These are phyloP conservation scores for Candida schatavii DNA, from an alignment of 805 yeast species.

Conservation along the genomic window DNA sequence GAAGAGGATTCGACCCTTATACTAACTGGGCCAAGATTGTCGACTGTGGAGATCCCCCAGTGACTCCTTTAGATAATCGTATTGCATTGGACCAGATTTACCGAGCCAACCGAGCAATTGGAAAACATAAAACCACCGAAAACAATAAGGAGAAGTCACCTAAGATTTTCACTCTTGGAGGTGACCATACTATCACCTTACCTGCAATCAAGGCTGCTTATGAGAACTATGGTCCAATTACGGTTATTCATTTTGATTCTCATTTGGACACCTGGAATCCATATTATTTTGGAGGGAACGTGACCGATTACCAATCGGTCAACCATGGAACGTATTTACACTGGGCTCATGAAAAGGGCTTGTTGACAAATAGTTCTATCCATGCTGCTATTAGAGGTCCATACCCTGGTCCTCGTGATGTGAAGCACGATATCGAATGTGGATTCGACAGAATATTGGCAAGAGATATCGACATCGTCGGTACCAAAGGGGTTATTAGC, in stretches of 20 bases:
- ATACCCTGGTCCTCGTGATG: constrained; percentile 8
- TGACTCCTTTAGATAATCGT: constrained; percentile 65
- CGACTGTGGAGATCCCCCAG: constrained; percentile 70
- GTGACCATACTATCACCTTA: constrained; percentile 13
- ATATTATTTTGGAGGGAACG: constrained; percentile 8
- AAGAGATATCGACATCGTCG: constrained; percentile 11
- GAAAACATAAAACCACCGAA: constrained; percentile 12
- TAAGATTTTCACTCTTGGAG: constrained; percentile 12
- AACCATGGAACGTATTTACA: constrained; percentile 13
- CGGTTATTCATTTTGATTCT: constrained; percentile 13
- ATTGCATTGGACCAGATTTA: constrained; percentile 64
- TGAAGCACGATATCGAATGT: constrained; percentile 10
- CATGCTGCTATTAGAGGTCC: constrained; percentile 11
- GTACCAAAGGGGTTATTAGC: constrained; percentile 10
- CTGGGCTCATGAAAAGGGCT: constrained; percentile 12
- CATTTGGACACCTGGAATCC: constrained; percentile 13
- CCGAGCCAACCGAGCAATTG: constrained; percentile 49
- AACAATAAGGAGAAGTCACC: constrained; percentile 7
- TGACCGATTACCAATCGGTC: constrained; percentile 12
- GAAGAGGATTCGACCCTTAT: constrained; percentile 40
- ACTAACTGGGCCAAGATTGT: constrained; percentile 43
- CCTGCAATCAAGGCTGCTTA: constrained; percentile 11
- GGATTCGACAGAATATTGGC: constrained; percentile 12
- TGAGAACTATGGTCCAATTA: constrained; percentile 11
- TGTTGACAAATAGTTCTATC: constrained; percentile 9